phyloP scores from a whole-genome alignment of 2,329 filamentous ascomycete species.

The Epichloe festucae region DNA sequence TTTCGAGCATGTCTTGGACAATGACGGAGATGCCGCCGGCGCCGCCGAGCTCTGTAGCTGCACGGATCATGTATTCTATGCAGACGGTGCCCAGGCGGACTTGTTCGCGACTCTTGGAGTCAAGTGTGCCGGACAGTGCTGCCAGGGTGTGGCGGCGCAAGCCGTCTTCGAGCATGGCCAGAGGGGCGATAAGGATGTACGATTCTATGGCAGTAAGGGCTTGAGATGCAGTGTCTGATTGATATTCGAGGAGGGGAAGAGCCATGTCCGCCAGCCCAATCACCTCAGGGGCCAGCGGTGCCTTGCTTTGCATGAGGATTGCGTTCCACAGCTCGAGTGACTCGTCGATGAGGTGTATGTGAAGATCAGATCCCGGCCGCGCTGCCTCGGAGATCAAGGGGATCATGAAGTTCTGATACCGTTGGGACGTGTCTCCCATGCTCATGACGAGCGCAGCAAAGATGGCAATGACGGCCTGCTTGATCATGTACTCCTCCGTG shows the following conservation, averaged over 20 bases:
- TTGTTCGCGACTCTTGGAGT: slow-evolving; percentile 42
- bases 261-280: slow-evolving; percentile 48
- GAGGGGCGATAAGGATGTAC: slow-evolving; percentile 58
- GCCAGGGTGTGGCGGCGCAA: slow-evolving; percentile 36
- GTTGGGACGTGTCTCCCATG: slow-evolving; percentile 63
- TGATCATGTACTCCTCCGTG: slow-evolving; percentile 75
- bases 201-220: slow-evolving; percentile 54
- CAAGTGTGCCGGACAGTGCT: slow-evolving; percentile 36
- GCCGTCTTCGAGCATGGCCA: slow-evolving; percentile 47
- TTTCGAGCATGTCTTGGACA: slow-evolving; percentile 50
- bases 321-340: slow-evolving; percentile 79
- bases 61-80: slow-evolving; percentile 52
- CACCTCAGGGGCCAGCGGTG: slow-evolving; percentile 49
- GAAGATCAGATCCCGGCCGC: slow-evolving; percentile 59
- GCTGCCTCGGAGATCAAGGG: slow-evolving; percentile 74
- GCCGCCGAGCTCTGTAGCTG: slow-evolving; percentile 49
- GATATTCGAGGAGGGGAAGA: slow-evolving; percentile 54
- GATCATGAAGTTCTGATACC: slow-evolving; percentile 68
- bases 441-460: slow-evolving; percentile 75
- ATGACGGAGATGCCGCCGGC: slow-evolving; percentile 48
- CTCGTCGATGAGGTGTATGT: slow-evolving; percentile 80
- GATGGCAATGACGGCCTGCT: slow-evolving; percentile 81
- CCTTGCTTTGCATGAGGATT: slow-evolving; percentile 52
- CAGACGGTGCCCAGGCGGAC: slow-evolving; percentile 45
- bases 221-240: slow-evolving; percentile 47